phyloP scores from a whole-genome alignment of 2,329 filamentous ascomycete genomes.

The Nannizziopsis arthrosporioides region DNA sequence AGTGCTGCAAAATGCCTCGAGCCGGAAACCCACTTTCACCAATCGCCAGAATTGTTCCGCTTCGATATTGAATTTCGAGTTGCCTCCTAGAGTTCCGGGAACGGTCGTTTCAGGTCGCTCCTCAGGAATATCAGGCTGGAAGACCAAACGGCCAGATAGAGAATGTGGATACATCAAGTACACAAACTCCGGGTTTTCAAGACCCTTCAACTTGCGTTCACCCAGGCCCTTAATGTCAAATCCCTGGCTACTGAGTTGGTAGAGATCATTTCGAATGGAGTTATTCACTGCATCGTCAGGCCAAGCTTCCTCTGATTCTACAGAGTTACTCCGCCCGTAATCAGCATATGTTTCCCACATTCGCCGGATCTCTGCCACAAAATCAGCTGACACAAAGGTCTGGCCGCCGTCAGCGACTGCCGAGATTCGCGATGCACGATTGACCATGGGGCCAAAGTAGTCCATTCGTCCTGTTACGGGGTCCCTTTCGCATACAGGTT shows the following conservation, averaged over 20 bases:
- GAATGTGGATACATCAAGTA: conserved; percentile 92
- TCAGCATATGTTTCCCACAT: conserved; percentile 85
- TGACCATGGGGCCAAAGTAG: conserved; percentile 99
- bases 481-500: conserved; percentile 87
- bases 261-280: conserved; percentile 74
- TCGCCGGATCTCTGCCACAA: conserved; percentile 88
- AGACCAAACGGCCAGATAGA: conserved; percentile 56
- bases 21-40: conserved; percentile 75
- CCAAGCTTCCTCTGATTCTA: conserved; percentile 60
- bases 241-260: conserved; percentile 75
- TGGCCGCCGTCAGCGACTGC: conserved; percentile 92
- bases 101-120: conserved; percentile 35
- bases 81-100: conserved; percentile 51
- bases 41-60: conserved; percentile 77
- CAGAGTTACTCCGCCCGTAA: conserved; percentile 57
- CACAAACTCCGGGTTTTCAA: conserved; percentile 92
- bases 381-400: conserved; percentile 92
- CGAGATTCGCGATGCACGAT: conserved; percentile 87
- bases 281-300: conserved; percentile 63
- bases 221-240: conserved; percentile 96
- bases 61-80: conserved; percentile 62
- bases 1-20: conserved; percentile 86
- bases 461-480: conserved; percentile 97
- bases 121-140: conserved; percentile 38
- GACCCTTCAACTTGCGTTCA: conserved; percentile 86